Base-by-base conservation (phyloP, 2,329 filamentous ascomycete genomes). In the Chaetomiaceae sp. region DNA sequence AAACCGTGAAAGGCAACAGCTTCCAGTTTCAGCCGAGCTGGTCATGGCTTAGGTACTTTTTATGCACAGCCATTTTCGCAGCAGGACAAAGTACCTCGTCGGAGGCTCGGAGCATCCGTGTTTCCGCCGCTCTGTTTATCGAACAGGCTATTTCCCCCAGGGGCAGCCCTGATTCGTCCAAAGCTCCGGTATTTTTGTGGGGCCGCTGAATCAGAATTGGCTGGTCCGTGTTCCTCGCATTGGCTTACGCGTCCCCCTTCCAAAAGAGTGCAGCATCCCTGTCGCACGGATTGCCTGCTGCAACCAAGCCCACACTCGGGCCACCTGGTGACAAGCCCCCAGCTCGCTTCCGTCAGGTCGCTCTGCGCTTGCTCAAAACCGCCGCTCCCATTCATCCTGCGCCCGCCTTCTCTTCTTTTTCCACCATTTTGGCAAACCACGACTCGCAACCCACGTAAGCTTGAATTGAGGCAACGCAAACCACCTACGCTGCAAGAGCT, bases 211-310 rank as follows among this genome's bases (percentile, higher is more conserved):
- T 29, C 38, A 36, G 39, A 47, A 40, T 55, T 50, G 53, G 48
- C 29, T 36, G 43, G 22, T 17, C 43, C 33, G 33, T 47, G 42
- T 14, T 43, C 17, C 38, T 46, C 48, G 43, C 47, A 54, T 45
- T 45, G 42, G 65, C 38, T 69, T 66, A 70, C 68, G 68, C 68
- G 68, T 66, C 67, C 67, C 56, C 64, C 63, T 63, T 64, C 63
- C 66, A 60, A 53, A 47, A 47, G 37, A 27, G 37, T 46, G 25
- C 19, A 19, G 40, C 29, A 46, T 46, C 49, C 49, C 49, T 50
- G 47, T 29, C 31, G 17, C 38, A 11, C 12, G 11, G n/a, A 31
- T 14, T 37, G 39, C 40, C 31, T 44, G 39, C 22, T 51, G 31
- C 22, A n/a, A 40, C 23, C 46, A 40, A 38, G 37, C 36, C 46